Conservation (phyloP, 2,329 filamentous ascomycete species). For the Talaromyces verruculosus region DNA sequence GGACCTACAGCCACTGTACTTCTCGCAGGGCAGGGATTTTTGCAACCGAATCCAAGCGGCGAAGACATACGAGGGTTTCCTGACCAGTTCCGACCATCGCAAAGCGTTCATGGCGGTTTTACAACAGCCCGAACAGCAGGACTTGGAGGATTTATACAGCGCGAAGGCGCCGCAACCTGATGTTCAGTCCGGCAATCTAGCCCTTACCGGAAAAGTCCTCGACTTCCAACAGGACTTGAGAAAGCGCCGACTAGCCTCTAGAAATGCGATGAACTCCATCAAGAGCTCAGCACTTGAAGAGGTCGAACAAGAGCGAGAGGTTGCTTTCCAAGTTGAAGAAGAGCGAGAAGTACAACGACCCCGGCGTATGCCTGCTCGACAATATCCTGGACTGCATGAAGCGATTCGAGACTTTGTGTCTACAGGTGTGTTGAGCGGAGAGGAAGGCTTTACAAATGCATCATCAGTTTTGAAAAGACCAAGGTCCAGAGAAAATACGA, state of each 20-base stretch:
- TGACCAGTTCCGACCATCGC: conserved; percentile 38
- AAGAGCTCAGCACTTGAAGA: conserved; percentile 46
- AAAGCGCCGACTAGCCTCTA: neutral
- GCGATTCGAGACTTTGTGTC: conserved; percentile 52
- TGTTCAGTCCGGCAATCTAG: conserved; percentile 23
- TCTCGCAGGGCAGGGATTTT: conserved; percentile 62
- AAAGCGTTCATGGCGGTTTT: conserved; percentile 48
- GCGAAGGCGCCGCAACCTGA: conserved; percentile 23
- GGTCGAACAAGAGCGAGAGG: conserved; percentile 58
- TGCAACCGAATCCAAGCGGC: conserved; percentile 56
- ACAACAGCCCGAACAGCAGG: conserved; percentile 56
- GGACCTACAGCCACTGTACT: conserved; percentile 59
- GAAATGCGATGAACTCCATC: conserved; percentile 39
- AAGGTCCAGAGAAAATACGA: too few species aligned
- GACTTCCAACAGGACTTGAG: conserved; percentile 31
- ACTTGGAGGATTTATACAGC: conserved; percentile 60
- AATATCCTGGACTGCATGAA: conserved; percentile 50
- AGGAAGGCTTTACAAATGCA: neutral
- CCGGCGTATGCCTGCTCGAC: conserved; percentile 39
- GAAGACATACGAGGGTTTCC: conserved; percentile 44
- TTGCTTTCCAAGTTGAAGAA: conserved; percentile 48
- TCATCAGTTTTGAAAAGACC: too few species aligned
- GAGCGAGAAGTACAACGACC: conserved; percentile 57
- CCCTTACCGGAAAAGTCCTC: conserved; percentile 33
- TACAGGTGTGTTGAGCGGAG: conserved; percentile 33